These are phyloP conservation scores for Rhododendron vialii DNA, from an alignment of 148 eudicot species.

Conservation along the genomic window DNA sequence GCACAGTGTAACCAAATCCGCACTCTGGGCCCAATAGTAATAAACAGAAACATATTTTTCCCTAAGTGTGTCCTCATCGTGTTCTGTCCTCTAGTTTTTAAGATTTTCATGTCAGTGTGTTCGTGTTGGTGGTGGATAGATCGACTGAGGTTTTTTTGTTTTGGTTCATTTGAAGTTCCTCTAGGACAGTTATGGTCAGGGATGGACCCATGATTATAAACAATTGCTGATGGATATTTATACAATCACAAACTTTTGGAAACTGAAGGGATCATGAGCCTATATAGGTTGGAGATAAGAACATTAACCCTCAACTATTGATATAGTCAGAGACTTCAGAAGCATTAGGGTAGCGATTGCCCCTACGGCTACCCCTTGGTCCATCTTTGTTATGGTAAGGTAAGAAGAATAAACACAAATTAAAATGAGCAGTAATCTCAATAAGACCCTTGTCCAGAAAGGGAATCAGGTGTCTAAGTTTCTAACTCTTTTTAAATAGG, in stretches of 20 bases:
- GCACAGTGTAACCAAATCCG: no score
- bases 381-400: not conserved
- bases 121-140: not conserved
- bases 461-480: not conserved
- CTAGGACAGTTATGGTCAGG: not conserved
- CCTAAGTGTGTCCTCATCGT: not conserved
- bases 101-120: not conserved
- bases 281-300: not conserved
- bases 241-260: not conserved
- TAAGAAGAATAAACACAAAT: not conserved
- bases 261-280: not conserved
- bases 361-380: not conserved
- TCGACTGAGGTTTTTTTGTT: not conserved
- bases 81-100: not conserved
- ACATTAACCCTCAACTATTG: not conserved
- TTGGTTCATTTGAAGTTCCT: not conserved
- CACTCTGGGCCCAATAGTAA: no score
- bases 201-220: not conserved
- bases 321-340: not conserved
- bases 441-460: not conserved
- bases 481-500: not conserved
- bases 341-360: not conserved
- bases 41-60: no score
- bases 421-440: not conserved
- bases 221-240: not conserved